Evolutionary conservation across 176 grass and related monocot genomes (phyloP), one percentile per base, ranked within the genome.

Genomic region (Avena sativa): DNA sequence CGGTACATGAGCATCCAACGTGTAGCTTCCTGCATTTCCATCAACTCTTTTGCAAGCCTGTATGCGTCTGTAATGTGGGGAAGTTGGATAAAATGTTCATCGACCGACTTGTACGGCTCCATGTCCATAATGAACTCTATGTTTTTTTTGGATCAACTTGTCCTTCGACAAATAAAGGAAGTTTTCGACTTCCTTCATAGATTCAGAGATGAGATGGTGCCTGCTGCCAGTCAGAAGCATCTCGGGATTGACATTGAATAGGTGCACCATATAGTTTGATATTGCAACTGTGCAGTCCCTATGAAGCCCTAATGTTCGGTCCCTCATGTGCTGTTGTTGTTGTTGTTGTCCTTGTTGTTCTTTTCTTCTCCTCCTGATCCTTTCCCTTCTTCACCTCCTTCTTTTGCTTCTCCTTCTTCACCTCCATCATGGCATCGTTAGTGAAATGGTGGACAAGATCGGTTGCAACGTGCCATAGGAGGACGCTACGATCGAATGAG

Each of bases 251-350:
- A 78, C 10, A 0, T 58, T 58, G 9, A 57, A 52, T 4, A 78
- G 52, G 52, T 78, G 16, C 1, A 30, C 52, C 75, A 78, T 78
- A 52, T 78, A 78, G 30, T 78, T 13, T 28, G 75, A 78, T 9
- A 77, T 77, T 2, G 74, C 51, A 63, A 26, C 21, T 12, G 60
- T 11, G 32, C 32, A 32, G 32, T 32, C 21, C 10, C 23, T 63
- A 13, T 63, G 10, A 12, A 26, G 21, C 60, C 3, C 2, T 26
- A 63, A 11, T 63, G 9, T 5, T 63, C 3, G 61, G 61, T 64
- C 61, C 61, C 9, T 28, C 61, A 6, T 40, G 38, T 23, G n/a
- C 26, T 26, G 60, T n/a, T n/a, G n/a, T n/a, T n/a, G n/a, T n/a
- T 32, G 32, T 32, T 32, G 32, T 32, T 32, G 32, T 28, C 14